phyloP scores from a whole-genome alignment of 805 yeast genomes.

The Cephaloascus albidus region DNA sequence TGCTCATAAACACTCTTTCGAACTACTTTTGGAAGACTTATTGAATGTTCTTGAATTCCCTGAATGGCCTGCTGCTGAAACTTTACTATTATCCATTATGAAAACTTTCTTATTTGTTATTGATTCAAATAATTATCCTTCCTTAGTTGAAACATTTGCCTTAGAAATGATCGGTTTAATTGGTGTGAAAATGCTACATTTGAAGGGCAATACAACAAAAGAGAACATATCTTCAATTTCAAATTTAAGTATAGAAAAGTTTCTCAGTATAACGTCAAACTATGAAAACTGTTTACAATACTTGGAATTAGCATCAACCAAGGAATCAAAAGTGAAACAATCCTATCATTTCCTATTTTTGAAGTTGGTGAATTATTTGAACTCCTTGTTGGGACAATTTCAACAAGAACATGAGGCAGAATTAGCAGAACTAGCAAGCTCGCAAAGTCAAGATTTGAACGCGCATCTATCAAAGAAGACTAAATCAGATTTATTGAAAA shows the following conservation, averaged over 20 bases:
- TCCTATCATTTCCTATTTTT: slow-evolving; percentile 3
- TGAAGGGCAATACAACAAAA: slow-evolving; percentile 14
- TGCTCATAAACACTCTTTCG: slow-evolving; percentile 29
- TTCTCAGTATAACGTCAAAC: slow-evolving; percentile 3
- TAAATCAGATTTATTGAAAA: background rate
- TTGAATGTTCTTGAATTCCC: slow-evolving; percentile 38
- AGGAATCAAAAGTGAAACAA: background rate
- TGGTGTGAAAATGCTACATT: slow-evolving; percentile 38
- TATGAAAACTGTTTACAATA: slow-evolving; percentile 5
- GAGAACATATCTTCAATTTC: slow-evolving; percentile 2
- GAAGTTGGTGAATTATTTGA: slow-evolving; percentile 1
- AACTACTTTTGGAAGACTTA: slow-evolving; percentile 49
- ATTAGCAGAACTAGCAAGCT: background rate
- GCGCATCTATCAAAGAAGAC: too few relatives aligned
- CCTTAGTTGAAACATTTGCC: slow-evolving; percentile 37
- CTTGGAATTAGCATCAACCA: slow-evolving; percentile 4
- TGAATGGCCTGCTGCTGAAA: slow-evolving; percentile 55
- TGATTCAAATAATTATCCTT: slow-evolving; percentile 25
- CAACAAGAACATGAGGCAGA: background rate
- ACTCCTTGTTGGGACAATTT: slow-evolving; percentile 1
- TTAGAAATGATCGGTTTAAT: slow-evolving; percentile 56
- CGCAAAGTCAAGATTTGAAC: background rate
- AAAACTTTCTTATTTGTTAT: slow-evolving; percentile 30
- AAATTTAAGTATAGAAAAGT: slow-evolving; percentile 2
- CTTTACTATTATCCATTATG: slow-evolving; percentile 34